Evolutionary conservation across 2,329 filamentous ascomycete genomes (phyloP).

Genomic region (Sporothrix phasma): DNA sequence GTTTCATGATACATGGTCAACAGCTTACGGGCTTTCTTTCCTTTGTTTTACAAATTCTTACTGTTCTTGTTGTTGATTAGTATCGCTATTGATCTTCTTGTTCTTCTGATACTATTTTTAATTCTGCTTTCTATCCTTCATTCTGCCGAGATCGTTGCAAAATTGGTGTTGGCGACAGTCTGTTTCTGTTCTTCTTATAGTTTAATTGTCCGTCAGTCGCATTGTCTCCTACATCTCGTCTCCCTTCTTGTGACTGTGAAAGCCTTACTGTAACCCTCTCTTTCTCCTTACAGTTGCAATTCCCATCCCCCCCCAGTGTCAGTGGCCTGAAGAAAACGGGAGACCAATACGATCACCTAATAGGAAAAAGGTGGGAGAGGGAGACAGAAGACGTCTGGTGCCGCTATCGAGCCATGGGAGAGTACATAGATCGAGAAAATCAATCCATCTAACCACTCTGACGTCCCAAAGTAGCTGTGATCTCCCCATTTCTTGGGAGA

Average conservation of each 20-base stretch:
- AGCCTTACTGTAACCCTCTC: neutral
- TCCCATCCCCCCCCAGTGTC: constrained; percentile 9
- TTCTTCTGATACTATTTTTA: neutral
- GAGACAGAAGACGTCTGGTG: constrained; percentile 25
- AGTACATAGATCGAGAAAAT: neutral
- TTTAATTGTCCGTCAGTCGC: no score
- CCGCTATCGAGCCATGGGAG: constrained; percentile 31
- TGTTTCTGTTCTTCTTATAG: no score
- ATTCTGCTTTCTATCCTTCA: neutral
- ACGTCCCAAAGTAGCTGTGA: neutral
- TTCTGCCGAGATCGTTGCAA: no score
- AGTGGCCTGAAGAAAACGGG: neutral
- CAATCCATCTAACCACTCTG: neutral
- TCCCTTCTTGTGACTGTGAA: neutral
- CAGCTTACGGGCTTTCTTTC: neutral
- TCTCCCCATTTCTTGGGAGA: neutral
- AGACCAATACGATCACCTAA: neutral
- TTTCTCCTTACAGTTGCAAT: neutral
- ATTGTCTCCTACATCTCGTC: neutral
- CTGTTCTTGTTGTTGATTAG: no score
- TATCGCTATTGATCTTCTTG: no score
- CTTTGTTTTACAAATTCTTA: neutral
- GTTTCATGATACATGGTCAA: neutral
- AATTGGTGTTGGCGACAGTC: no score
- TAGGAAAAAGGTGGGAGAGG: neutral